Conservation (phyloP, 139 green algal species). For the Edaphochlamys debaryana region DNA sequence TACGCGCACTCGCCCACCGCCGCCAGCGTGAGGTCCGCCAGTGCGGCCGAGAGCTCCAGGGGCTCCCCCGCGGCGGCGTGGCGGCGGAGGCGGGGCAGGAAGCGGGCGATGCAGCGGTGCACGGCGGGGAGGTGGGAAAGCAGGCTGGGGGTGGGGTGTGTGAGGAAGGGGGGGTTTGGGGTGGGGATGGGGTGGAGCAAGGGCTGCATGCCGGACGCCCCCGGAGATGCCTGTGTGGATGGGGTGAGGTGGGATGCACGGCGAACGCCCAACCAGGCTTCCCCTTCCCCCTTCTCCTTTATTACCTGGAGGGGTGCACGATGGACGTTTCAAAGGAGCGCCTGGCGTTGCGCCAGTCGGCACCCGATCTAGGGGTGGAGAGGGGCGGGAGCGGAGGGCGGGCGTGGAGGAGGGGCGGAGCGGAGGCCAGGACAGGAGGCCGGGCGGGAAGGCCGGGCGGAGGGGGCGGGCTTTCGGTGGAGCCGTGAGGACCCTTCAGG, state of each 20-base stretch:
- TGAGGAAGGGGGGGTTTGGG: too few species aligned
- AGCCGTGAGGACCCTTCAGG: too few species aligned
- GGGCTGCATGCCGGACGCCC: background rate
- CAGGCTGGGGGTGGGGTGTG: constrained; percentile 27
- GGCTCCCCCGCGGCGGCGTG: background rate
- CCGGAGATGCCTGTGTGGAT: background rate
- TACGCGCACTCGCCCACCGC: constrained; percentile 31
- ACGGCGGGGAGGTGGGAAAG: constrained; percentile 10
- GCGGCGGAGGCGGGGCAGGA: constrained; percentile 5
- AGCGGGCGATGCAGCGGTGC: constrained; percentile 2
- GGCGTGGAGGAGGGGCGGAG: too few species aligned
- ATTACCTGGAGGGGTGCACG: constrained; percentile 22
- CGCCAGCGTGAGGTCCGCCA: constrained; percentile 15
- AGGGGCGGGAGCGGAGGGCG: too few species aligned
- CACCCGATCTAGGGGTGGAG: too few species aligned
- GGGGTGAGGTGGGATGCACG: too few species aligned
- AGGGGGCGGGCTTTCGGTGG: too few species aligned
- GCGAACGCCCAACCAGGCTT: too few species aligned
- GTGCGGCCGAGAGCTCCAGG: background rate
- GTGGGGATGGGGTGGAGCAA: background rate
- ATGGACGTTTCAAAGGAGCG: constrained; percentile 14
- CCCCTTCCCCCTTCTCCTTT: too few species aligned
- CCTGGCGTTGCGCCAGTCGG: background rate
- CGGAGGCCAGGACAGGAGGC: too few species aligned
- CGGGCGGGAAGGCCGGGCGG: too few species aligned